Evolutionary conservation across 352 stramenopile species (phyloP).

Genomic region (Phytophthora palmivora): DNA sequence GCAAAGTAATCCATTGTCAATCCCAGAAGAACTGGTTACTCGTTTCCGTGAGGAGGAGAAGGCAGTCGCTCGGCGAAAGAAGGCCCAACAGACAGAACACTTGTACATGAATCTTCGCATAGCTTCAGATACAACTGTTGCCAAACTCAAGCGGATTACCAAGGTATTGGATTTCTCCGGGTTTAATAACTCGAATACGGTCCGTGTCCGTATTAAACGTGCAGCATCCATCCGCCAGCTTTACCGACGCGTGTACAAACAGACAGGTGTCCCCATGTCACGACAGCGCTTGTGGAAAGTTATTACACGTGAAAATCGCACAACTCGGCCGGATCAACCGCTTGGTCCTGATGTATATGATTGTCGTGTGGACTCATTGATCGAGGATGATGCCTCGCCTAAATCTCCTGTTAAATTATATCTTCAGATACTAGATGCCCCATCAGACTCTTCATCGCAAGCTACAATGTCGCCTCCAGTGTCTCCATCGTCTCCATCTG

Average conservation of each 20-base stretch:
- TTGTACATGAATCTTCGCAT: slow-evolving; percentile 85
- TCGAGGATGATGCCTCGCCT: slow-evolving; percentile 75
- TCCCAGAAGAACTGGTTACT: slow-evolving; percentile 61
- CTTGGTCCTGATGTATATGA: slow-evolving; percentile 52
- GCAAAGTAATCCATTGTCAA: slow-evolving; percentile 50
- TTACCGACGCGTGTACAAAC: slow-evolving; percentile 64
- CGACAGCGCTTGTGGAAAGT: slow-evolving; percentile 86
- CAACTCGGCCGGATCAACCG: slow-evolving; percentile 71
- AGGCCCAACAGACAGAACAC: slow-evolving; percentile 81
- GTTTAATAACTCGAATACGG: slow-evolving; percentile 66
- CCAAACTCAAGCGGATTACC: slow-evolving; percentile 73
- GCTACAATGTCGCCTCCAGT: slow-evolving; percentile 5
- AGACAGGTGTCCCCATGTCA: slow-evolving; percentile 68
- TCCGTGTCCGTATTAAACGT: slow-evolving; percentile 76
- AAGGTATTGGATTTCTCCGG: slow-evolving; percentile 82
- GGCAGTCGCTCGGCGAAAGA: slow-evolving; percentile 70
- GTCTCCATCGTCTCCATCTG: slow-evolving; percentile 33
- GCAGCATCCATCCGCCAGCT: slow-evolving; percentile 66
- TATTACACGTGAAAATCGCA: slow-evolving; percentile 87
- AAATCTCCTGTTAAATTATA: slow-evolving; percentile 78
- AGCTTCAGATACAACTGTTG: slow-evolving; percentile 74
- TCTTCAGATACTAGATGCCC: slow-evolving; percentile 65
- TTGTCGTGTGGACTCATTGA: slow-evolving; percentile 60
- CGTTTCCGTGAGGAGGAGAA: slow-evolving; percentile 87
- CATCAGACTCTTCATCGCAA: slow-evolving; percentile 13